These are phyloP conservation scores for Fagus crenata DNA, from an alignment of 306 rosid species.

Conservation along the genomic window DNA sequence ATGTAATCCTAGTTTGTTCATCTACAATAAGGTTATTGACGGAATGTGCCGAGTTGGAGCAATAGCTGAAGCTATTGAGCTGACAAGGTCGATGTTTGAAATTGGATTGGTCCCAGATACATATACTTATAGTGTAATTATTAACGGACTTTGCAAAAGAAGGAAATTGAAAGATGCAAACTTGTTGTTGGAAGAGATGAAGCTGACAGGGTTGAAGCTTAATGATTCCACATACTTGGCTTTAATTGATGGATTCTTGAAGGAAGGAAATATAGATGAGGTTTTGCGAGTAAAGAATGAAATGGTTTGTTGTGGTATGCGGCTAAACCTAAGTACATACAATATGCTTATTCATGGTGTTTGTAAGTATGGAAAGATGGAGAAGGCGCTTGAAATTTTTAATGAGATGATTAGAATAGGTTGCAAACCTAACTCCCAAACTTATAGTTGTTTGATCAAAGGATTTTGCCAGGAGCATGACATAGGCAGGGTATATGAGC, in stretches of 20 bases:
- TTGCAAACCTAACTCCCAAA: slow-evolving; percentile 25
- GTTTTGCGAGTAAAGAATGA: slow-evolving; percentile 36
- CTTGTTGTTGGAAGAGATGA: slow-evolving; percentile 31
- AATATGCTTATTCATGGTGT: slow-evolving; percentile 35
- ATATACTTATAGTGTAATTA: slow-evolving; percentile 29
- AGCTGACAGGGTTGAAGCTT: slow-evolving; percentile 34
- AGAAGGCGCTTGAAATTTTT: slow-evolving; percentile 29
- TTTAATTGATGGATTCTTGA: slow-evolving; percentile 40
- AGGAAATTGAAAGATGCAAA: slow-evolving; percentile 38
- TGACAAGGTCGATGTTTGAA: slow-evolving; percentile 28
- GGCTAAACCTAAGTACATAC: slow-evolving; percentile 15
- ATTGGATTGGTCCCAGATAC: slow-evolving; percentile 36
- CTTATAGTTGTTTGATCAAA: slow-evolving; percentile 35
- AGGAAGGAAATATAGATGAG: slow-evolving; percentile 34
- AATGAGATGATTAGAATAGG: slow-evolving; percentile 38
- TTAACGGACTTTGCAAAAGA: slow-evolving; percentile 39
- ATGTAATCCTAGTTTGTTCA: slow-evolving; percentile 29
- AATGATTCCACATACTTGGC: slow-evolving; percentile 20
- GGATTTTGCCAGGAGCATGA: slow-evolving; percentile 36
- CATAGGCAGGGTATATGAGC: slow-evolving; percentile 23
- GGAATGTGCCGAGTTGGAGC: slow-evolving; percentile 37
- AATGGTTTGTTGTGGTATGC: slow-evolving; percentile 30
- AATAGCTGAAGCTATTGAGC: slow-evolving; percentile 35
- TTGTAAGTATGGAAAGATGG: slow-evolving; percentile 40
- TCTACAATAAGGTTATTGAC: slow-evolving; percentile 30